Base-by-base conservation (phyloP, 331 rosid species). In the Cydonia oblonga region DNA sequence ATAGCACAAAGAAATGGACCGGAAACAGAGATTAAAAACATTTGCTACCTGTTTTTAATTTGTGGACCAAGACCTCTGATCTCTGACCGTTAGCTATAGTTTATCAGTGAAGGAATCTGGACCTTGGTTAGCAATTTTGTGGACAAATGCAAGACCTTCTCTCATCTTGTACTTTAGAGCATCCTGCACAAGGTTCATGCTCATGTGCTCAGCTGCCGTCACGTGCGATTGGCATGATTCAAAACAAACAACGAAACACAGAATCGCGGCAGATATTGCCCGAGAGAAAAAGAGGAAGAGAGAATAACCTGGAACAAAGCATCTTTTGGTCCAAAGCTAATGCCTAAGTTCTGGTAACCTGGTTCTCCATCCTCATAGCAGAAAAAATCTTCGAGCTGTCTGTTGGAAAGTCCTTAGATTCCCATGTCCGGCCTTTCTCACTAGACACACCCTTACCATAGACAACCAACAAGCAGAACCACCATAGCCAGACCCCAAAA, bases 401-500 rank as follows among this genome's bases (percentile, higher is more conserved):
- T 9, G 80, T 74, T 35, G 76, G 80, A 62, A 82, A 78, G 73
- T 74, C 79, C 65, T 64, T 75, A 25, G 82, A 59, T 77, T 81
- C 82, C 82, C 71, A 81, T 70, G 54, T 82, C 25, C 60, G 29
- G 62, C 82, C 82, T 70, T 82, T 78, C 54, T 82, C 82, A 74
- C 53, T 60, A 73, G 63, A 69, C 85, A 77, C 1, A 69, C 74
- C 33, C 33, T 73, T 69, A 69, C 85, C 82, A 70, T 66, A 69
- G 82, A 75, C 78, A 82, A 70, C 52, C 68, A 52, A 71, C 85
- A 82, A 69, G 80, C 75, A 58, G 78, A 78, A 67, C 78, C 82
- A 9, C 82, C 83, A 61, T 82, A 82, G 32, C 83, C 82, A 73
- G 85, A 82, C 49, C 82, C 69, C 70, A 77, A 73, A 69, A 81